A percentile compares a stretch with the other conserved stretches of the same genome.
These are phyloP conservation scores for Stenocarpella maydis DNA, from an alignment of 2,329 filamentous ascomycete genomes.

Conservation along the genomic window DNA sequence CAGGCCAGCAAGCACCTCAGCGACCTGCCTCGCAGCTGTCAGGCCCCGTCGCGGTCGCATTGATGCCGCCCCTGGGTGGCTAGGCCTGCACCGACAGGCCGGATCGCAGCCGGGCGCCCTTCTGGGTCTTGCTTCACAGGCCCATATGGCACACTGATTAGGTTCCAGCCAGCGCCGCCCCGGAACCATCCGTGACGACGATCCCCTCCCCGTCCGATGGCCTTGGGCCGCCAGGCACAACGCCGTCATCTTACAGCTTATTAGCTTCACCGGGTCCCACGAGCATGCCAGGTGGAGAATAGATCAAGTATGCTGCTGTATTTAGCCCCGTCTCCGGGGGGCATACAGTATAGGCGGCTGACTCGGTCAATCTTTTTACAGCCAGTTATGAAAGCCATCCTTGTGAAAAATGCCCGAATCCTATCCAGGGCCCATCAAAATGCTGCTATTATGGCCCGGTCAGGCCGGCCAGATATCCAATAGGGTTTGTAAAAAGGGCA, in stretches of 20 bases:
- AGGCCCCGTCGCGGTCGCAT: constrained; percentile 12
- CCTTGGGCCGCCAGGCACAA: background rate
- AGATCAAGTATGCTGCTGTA: background rate
- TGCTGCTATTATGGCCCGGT: background rate
- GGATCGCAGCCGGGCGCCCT: constrained; percentile 48
- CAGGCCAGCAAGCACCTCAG: background rate
- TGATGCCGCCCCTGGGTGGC: constrained; percentile 21
- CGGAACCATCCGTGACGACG: constrained; percentile 22
- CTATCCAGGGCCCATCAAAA: constrained; percentile 8
- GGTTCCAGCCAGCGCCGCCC: constrained; percentile 2
- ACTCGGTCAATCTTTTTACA: background rate
- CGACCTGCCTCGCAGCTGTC: background rate
- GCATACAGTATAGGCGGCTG: constrained; percentile 8
- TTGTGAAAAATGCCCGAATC: constrained; percentile 2
- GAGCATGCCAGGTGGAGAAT: background rate
- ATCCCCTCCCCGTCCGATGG: background rate
- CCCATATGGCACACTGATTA: no score
- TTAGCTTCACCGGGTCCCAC: background rate
- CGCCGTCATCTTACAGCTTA: background rate
- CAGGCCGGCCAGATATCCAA: constrained; percentile 5
- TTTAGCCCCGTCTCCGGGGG: background rate
- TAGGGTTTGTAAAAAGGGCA: background rate
- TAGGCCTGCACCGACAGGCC: constrained; percentile 31
- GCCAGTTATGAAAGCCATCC: constrained; percentile 10
- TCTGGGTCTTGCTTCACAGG: constrained; percentile 49